A percentile compares a stretch with the other conserved stretches of the same genome.
These are phyloP conservation scores for Haplosporangium sp. DNA, from an alignment of 371 early-diverging fungal genomes.

Conservation along the genomic window DNA sequence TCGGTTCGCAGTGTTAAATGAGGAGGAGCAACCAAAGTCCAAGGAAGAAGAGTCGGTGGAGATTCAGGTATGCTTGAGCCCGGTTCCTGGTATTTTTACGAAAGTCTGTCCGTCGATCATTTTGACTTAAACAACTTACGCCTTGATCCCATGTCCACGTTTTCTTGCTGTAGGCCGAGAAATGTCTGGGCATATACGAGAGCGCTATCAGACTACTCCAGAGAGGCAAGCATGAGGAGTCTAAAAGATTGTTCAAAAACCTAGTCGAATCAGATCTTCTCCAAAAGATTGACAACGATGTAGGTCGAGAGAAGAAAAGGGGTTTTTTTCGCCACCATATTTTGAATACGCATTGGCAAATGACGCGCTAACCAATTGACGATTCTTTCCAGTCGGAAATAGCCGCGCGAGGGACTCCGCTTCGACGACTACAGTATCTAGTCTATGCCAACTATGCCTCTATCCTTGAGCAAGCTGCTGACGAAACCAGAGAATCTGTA, in stretches of 20 bases:
- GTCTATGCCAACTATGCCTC: constrained; percentile 72
- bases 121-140: too few species aligned
- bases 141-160: too few species aligned
- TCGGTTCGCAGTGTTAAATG: constrained; percentile 54
- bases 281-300: constrained; percentile 55
- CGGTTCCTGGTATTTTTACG: too few species aligned
- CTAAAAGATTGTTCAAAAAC: constrained; percentile 58
- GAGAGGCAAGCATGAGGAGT: constrained; percentile 57
- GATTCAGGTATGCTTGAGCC: constrained; percentile 30
- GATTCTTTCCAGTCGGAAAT: constrained; percentile 25
- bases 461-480: constrained; percentile 60
- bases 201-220: constrained; percentile 62
- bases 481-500: constrained; percentile 55
- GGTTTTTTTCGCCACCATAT: not conserved
- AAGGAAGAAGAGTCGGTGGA: constrained; percentile 53
- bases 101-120: too few species aligned
- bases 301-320: constrained; percentile 38
- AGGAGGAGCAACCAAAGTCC: constrained; percentile 44
- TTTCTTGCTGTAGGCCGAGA: constrained; percentile 59
- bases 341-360: too few species aligned
- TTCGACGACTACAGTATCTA: constrained; percentile 61
- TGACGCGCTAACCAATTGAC: not conserved
- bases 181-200: constrained; percentile 61
- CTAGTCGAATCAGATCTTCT: constrained; percentile 60
- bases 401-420: constrained; percentile 49